phyloP scores from a whole-genome alignment of 371 early-diverging fungal genomes.

The Circinella umbellata region DNA sequence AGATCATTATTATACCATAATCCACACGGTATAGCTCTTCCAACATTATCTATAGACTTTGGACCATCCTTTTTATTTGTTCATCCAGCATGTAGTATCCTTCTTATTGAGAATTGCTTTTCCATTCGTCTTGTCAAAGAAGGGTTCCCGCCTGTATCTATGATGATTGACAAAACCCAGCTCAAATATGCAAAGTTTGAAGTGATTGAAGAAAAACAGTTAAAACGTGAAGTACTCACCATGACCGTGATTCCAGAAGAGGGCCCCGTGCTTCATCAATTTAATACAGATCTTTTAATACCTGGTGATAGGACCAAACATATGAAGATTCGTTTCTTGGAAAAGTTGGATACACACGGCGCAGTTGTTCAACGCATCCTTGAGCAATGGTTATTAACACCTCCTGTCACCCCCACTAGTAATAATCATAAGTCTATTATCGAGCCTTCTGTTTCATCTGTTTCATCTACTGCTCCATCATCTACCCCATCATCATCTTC shows the following conservation, averaged over 20 bases:
- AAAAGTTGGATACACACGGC: slow-evolving; percentile 55
- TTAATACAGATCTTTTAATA: slow-evolving; percentile 44
- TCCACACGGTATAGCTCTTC: slow-evolving; percentile 52
- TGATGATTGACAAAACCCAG: slow-evolving; percentile 56
- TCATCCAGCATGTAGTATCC: slow-evolving; percentile 66
- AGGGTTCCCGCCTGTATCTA: slow-evolving; percentile 44
- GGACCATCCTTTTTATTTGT: slow-evolving; percentile 46
- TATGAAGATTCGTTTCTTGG: slow-evolving; percentile 59
- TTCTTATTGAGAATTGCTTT: slow-evolving; percentile 55
- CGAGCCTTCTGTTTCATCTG: not conserved
- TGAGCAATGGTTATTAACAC: slow-evolving; percentile 52
- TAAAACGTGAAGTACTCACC: slow-evolving; percentile 49
- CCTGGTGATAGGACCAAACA: slow-evolving; percentile 40
- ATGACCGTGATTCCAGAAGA: slow-evolving; percentile 41
- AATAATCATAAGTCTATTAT: too few species aligned
- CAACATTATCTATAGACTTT: slow-evolving; percentile 65
- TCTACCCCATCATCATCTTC: too few species aligned
- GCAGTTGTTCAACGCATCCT: slow-evolving; percentile 61
- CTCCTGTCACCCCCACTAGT: not conserved
- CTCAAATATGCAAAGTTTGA: slow-evolving; percentile 51
- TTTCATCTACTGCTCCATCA: too few species aligned
- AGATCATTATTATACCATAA: slow-evolving; percentile 31
- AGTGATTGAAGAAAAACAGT: slow-evolving; percentile 43
- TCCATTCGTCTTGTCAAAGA: slow-evolving; percentile 55
- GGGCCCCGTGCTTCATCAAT: slow-evolving; percentile 40